These are phyloP conservation scores for Silybum marianum DNA, from an alignment of 129 eudicot species.

Conservation along the genomic window DNA sequence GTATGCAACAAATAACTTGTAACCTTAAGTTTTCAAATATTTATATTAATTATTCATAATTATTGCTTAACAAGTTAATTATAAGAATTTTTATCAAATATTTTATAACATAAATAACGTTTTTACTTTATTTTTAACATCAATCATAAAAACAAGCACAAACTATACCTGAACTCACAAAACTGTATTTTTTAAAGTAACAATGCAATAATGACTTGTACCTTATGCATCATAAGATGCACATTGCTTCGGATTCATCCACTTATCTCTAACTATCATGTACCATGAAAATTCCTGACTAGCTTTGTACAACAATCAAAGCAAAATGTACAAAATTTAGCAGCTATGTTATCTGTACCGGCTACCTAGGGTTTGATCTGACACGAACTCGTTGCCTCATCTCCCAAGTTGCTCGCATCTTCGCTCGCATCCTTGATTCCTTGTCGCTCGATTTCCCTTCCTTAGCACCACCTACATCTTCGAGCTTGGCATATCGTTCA, in stretches of 20 bases:
- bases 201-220: not conserved
- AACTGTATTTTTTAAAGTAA: not conserved
- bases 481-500: constrained; percentile 70
- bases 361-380: constrained; percentile 51
- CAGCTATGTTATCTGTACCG: not conserved
- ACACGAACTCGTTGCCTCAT: constrained; percentile 60
- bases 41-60: no score
- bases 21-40: no score
- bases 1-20: no score
- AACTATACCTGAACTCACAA: not conserved
- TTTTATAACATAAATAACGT: no score
- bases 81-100: no score
- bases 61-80: not conserved
- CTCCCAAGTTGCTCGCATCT: constrained; percentile 49
- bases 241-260: not conserved
- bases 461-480: constrained; percentile 46
- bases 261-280: not conserved
- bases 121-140: no score
- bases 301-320: not conserved
- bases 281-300: not conserved
- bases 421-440: constrained; percentile 44
- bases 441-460: constrained; percentile 65
- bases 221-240: not conserved
- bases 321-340: constrained; percentile 34
- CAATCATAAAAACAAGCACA: not conserved